Evolutionary conservation across 306 rosid species (phyloP), one percentile per base, ranked within the genome.

Genomic region (Sophora flavescens): DNA sequence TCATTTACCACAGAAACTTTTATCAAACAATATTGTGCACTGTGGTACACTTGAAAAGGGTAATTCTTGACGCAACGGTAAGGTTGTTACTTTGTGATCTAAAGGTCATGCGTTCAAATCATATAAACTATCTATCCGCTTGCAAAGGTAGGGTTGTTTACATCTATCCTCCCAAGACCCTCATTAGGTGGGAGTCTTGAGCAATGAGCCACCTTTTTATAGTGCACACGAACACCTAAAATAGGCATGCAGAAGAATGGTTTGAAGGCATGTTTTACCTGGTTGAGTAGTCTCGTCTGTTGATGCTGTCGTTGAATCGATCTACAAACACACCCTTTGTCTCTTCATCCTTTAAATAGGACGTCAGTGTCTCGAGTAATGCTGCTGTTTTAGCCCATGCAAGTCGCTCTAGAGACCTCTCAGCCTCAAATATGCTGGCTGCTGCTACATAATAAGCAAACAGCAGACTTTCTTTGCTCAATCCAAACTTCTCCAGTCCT

Each of bases 371-470:
- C 33, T 83, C 70, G 0, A 85, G 6, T 69, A 95, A 79, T 10
- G 89, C 78, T 4, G 83, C 36, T 0, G 93, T 86, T 81, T 90
- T 90, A 26, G 92, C 76, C 98, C 97, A 92, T 28, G 93, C 91
- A 36, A 92, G 69, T 72, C 98, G 53, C 79, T 90, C 97, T 3
- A 17, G 77, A 1, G 85, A 91, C 52, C 87, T 87, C 62, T 90
- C 93, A 4, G 96, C 86, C 35, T 95, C 98, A 68, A 85, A 92
- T 59, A 90, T 88, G 76, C 47, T 89, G 16, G 91, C 89, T 33
- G 91, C 84, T 3, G 93, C 88, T n/a, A 90, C 50, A 80, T 70
- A 95, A 78, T 90, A 95, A 8, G 87, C 81, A 54, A 78, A 50
- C 6, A 86, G 81, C 2, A 92, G 89, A 41, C 60, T 84, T 11